These are phyloP conservation scores for Syzygium malaccense DNA, from an alignment of 441 rosid species.

Conservation along the genomic window DNA sequence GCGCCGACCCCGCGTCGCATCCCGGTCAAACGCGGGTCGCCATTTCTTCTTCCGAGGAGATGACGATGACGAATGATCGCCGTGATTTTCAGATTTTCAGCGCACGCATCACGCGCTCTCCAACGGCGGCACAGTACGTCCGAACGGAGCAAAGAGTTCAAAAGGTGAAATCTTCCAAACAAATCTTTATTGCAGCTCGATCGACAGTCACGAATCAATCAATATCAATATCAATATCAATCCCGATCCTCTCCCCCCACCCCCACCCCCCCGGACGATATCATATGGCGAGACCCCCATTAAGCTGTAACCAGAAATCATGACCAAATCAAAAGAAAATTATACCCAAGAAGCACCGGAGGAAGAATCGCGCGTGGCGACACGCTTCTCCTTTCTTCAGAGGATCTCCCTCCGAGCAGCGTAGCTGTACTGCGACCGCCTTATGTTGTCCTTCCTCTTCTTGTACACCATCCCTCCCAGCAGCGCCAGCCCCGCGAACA, in stretches of 20 bases:
- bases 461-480: conserved; percentile 2
- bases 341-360: background rate
- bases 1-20: background rate
- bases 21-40: background rate
- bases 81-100: background rate
- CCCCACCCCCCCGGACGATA: background rate
- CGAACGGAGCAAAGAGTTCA: background rate
- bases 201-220: background rate
- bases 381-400: background rate
- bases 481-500: background rate
- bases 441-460: conserved; percentile 11
- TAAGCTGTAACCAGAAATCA: background rate
- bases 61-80: background rate
- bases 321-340: background rate
- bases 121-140: background rate
- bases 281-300: background rate
- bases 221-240: background rate
- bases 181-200: background rate
- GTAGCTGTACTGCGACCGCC: conserved; percentile 5
- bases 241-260: background rate
- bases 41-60: background rate
- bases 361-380: background rate
- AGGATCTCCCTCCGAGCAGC: conserved; percentile 5
- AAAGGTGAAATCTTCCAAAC: background rate
- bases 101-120: background rate